Percentiles rank a stretch among this genome's conserved stretches.
Conservation (phyloP, 768 basidiomycete species). For the Melanogaster broomeanus region DNA sequence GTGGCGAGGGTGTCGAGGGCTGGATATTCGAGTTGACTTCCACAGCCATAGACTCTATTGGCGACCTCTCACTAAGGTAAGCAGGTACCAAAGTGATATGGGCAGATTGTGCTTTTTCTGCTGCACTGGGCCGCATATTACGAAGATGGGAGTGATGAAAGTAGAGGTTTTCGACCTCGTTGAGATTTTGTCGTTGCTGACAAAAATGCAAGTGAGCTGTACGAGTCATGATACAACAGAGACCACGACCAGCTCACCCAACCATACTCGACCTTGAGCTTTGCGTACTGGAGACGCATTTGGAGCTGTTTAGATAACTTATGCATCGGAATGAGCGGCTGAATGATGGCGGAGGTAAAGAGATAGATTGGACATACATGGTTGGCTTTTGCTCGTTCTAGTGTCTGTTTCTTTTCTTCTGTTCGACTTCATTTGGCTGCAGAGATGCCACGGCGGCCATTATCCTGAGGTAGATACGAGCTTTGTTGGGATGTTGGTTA, state of each 20-base stretch:
- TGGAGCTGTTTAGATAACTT: slow-evolving; percentile 74
- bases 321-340: neutral
- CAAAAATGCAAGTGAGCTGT: neutral
- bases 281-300: slow-evolving; percentile 74
- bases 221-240: neutral
- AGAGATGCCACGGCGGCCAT: slow-evolving; percentile 23
- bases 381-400: slow-evolving; percentile 57
- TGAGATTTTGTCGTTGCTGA: slow-evolving; percentile 76
- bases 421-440: slow-evolving; percentile 29
- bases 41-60: neutral
- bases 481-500: neutral
- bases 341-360: neutral
- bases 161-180: slow-evolving; percentile 83
- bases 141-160: slow-evolving; percentile 69
- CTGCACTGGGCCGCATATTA: slow-evolving; percentile 19
- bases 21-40: slow-evolving; percentile 10
- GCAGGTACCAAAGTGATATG: neutral
- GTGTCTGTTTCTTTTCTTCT: slow-evolving; percentile 46
- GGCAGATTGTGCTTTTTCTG: slow-evolving; percentile 17
- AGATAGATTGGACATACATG: slow-evolving; percentile 44
- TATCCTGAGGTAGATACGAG: slow-evolving; percentile 14
- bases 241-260: slow-evolving; percentile 54
- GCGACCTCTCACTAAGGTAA: neutral
- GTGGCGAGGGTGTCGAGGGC: slow-evolving; percentile 19
- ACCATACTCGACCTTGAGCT: slow-evolving; percentile 78